A percentile compares a stretch with the other conserved stretches of the same genome.
These are phyloP conservation scores for Crotalaria pallida DNA, from an alignment of 306 rosid genomes.

Conservation along the genomic window DNA sequence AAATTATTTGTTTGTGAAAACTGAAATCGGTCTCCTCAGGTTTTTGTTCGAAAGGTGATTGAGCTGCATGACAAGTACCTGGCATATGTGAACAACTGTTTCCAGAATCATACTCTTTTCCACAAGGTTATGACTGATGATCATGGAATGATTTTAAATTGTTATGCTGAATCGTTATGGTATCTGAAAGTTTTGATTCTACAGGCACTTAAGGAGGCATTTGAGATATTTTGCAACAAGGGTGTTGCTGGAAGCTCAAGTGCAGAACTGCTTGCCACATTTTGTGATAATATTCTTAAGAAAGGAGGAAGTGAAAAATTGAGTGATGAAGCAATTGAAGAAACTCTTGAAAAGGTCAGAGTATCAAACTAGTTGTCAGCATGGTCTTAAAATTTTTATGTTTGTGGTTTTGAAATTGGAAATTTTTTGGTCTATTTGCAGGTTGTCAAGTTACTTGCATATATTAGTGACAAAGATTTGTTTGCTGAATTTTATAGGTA, in stretches of 20 bases:
- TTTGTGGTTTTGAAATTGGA: conserved; percentile 15
- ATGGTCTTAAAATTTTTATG: no score
- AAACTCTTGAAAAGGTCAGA: conserved; percentile 95
- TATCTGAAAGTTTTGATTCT: conserved; percentile 18
- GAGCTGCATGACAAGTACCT: conserved; percentile 88
- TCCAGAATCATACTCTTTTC: conserved; percentile 84
- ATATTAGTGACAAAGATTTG: conserved; percentile 86
- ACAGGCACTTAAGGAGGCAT: conserved; percentile 90
- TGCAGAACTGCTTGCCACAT: conserved; percentile 90
- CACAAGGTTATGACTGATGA: conserved; percentile 91
- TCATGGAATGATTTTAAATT: background rate
- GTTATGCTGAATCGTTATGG: background rate
- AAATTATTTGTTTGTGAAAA: background rate
- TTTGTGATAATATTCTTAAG: conserved; percentile 93
- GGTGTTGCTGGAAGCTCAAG: conserved; percentile 79
- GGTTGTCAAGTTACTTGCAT: conserved; percentile 92
- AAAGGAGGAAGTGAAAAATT: conserved; percentile 95
- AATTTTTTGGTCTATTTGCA: conserved; percentile 23
- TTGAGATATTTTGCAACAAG: conserved; percentile 91
- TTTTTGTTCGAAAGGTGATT: conserved; percentile 74
- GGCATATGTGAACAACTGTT: conserved; percentile 76
- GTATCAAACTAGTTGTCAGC: no score
- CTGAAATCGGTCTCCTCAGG: conserved; percentile 49
- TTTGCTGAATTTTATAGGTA: conserved; percentile 83
- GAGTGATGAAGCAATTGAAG: conserved; percentile 95